Base-by-base conservation (phyloP, 139 green algal species). In the Chlamydomonas sphaeroides region DNA sequence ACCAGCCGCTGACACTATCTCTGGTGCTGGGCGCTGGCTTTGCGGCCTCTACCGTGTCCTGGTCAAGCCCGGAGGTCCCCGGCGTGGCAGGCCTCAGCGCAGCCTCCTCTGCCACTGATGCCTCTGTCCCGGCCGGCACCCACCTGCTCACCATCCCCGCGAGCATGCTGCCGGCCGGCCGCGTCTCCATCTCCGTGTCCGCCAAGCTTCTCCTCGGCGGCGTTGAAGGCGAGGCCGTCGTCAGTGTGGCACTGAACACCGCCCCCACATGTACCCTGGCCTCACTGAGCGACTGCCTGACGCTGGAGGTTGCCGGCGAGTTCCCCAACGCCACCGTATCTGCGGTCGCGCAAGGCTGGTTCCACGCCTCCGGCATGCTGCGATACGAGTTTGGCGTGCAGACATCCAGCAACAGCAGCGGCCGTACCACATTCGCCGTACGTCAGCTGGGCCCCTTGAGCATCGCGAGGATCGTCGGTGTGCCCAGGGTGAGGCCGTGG, bases 381-480 rank as follows among this genome's bases (percentile, higher is more conserved):
- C 56, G 62, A n/a, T 82, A 65, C 41, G 75, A 82, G 75, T 82
- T 82, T n/a, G 75, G 75, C 1, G 5, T 80, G 38, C 57, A 59
- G 18, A n/a, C 8, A 8, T 10, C 30, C 17, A 35, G 32, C 56
- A 35, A 26, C 36, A 30, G n/a, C 18, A 11, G 56, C 23, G 2
- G 18, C 18, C 23, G 25, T 25, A 6, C 10, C 25, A 1, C 62
- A 82, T 45, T 2, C 26, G 32, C 18, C 62, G 42, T n/a, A n/a
- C 75, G 69, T 61, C 75, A 72, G 75, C 20, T 82, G 32, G 62
- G 62, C 33, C 14, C 15, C 57, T 30, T 10, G 7, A 20, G 42
- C 56, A 30, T 42, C 17, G 61, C 62, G 7, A 35, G 33, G 2
- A n/a, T 82, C 1, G n/a, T 72, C 42, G 75, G 75, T 25, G 32